Base-by-base conservation (phyloP, 148 eudicot species). In the Pouteria glomerata region DNA sequence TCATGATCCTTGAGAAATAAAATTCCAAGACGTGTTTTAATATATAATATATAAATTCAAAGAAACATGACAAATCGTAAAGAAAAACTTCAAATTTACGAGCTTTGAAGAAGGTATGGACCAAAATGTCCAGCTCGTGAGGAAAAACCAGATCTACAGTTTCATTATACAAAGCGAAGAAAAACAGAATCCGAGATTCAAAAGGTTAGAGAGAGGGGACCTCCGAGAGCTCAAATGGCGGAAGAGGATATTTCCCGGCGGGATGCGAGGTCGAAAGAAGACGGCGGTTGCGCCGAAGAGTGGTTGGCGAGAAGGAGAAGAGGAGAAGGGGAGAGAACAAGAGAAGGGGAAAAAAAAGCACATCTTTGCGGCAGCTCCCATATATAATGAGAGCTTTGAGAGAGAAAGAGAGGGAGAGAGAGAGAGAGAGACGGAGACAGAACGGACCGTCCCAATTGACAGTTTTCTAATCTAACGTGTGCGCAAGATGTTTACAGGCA, bases 331-430 rank as follows among this genome's bases (percentile, higher is more conserved):
- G 8, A 31, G 42, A 69, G 48, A 50, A 71, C 35, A 55, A 39
- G 45, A 71, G 81, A 64, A 70, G 79, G 73, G 71, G 76, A 73
- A 81, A 85, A 89, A 85, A 82, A 76, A 34, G 61, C 30, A 26
- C 78, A 63, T 67, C 47, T n/a, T 31, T 34, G 83, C 77, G 51
- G 69, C 78, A 80, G 31, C 34, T 31, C 37, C 33, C 16, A 74
- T 85, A 87, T 85, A 84, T 71, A 26, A 35, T 51, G n/a, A n/a
- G n/a, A n/a, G n/a, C 44, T 74, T 53, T 48, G 70, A 47, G 55
- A 51, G 77, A 74, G 62, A 34, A 61, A 45, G 66, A 3, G 67
- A 42, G 13, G 21, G 57, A 30, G 48, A 19, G 68, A 33, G 52
- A 52, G 64, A 67, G 47, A 61, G 77, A 68, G 45, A 51, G 42